phyloP scores from a whole-genome alignment of 495 filamentous ascomycete species.

The Polyplosphaeria fusca region DNA sequence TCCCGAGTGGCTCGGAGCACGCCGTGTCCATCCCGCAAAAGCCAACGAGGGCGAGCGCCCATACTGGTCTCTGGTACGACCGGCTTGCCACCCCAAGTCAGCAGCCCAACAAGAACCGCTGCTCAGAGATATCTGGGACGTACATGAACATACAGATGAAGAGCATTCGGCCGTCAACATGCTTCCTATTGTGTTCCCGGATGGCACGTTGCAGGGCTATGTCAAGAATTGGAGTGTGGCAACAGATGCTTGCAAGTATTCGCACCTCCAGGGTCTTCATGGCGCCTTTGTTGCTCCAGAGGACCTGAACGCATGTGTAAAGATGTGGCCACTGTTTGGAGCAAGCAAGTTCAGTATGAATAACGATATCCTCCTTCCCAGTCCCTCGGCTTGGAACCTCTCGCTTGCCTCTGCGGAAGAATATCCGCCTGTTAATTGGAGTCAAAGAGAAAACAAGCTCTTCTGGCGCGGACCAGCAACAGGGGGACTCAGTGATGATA shows the following conservation, averaged over 20 bases:
- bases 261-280: slow-evolving; percentile 52
- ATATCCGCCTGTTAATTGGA: slow-evolving; percentile 46
- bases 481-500: slow-evolving; percentile 59
- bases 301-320: slow-evolving; percentile 51
- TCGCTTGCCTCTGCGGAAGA: slow-evolving; percentile 36
- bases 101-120: not conserved
- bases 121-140: slow-evolving; percentile 22
- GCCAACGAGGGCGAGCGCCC: slow-evolving; percentile 10
- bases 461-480: slow-evolving; percentile 72
- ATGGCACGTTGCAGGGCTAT: slow-evolving; percentile 37
- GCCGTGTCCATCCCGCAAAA: not conserved
- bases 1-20: slow-evolving; percentile 24
- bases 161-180: slow-evolving; percentile 33
- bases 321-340: slow-evolving; percentile 68
- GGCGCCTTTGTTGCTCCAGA: slow-evolving; percentile 69
- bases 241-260: slow-evolving; percentile 34
- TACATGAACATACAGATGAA: slow-evolving; percentile 19
- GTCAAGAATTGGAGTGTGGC: slow-evolving; percentile 41
- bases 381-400: slow-evolving; percentile 66
- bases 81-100: slow-evolving; percentile 35
- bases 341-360: slow-evolving; percentile 74
- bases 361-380: slow-evolving; percentile 77
- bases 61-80: slow-evolving; percentile 38
- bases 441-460: slow-evolving; percentile 51
- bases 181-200: slow-evolving; percentile 22